These are phyloP conservation scores for Penicillium brevicompactum DNA, from an alignment of 2,329 filamentous ascomycete genomes.

Conservation along the genomic window DNA sequence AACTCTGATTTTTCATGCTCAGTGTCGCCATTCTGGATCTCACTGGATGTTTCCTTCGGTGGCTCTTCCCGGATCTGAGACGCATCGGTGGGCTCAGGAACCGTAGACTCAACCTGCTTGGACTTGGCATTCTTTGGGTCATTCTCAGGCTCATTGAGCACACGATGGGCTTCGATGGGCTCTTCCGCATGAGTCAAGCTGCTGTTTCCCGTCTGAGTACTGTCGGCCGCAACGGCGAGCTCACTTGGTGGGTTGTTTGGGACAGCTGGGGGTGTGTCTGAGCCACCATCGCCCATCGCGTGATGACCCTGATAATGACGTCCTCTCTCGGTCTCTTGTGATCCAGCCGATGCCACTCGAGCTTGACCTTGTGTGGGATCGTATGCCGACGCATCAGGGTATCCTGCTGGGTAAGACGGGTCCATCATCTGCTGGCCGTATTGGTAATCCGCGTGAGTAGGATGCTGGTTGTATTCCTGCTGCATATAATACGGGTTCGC, in stretches of 20 bases:
- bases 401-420: neutral
- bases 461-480: neutral
- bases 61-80: neutral
- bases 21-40: neutral
- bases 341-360: neutral
- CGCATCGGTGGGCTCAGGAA: neutral
- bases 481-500: neutral
- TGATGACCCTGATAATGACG: neutral
- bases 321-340: conserved; percentile 2
- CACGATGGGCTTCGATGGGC: neutral
- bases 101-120: neutral
- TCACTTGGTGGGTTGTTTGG: neutral
- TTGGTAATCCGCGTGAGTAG: neutral
- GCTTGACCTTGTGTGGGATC: neutral
- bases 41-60: neutral
- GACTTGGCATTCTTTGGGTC: neutral
- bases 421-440: neutral
- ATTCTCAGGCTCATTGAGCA: neutral
- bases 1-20: neutral
- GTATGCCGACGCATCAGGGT: neutral
- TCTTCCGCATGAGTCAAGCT: neutral
- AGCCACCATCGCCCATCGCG: conserved; percentile 2
- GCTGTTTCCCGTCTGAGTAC: neutral
- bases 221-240: neutral
- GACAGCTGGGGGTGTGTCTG: neutral